Evolutionary conservation across 805 yeast species (phyloP), one percentile per base, ranked within the genome.

Genomic region (Nakazawaea ambrosiae): DNA sequence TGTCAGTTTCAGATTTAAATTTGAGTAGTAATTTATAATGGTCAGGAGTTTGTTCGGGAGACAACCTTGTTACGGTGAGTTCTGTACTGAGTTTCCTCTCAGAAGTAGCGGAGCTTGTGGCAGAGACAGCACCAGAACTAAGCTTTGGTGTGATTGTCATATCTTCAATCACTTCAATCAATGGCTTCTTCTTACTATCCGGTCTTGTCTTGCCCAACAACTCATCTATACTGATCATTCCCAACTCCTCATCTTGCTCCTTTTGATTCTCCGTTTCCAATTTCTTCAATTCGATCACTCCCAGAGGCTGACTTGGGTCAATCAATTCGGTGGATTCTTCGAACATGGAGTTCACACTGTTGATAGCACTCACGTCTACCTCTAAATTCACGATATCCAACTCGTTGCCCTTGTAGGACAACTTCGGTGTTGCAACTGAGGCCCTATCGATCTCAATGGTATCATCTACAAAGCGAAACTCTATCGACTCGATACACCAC

Each of bases 401-500:
- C 3, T 75, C 65, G 23, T 58, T 66, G 1, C 95, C 95, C 60
- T 88, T 88, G 34, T 70, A 60, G 9, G 66, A 54, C 76, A 90
- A 67, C 48, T 84, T 85, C 1, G 96, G 96, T 2, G 74, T 62
- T 3, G 75, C 53, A 33, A 76, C 63, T 26, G 54, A 53, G 36
- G 79, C 81, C 37, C 95, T 61, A 39, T 81, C 83, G 14, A 88
- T 63, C 4, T 61, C 56, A 2, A 77, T 36, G 20, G 49, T 56
- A 43, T 57, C 53, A 34, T 66, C 61, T 12, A 59, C 61, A 28
- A 39, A 42, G 19, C 69, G 50, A 41, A 78, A 60, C 53, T 86
- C 96, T 3, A 84, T 75, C 9, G 88, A 72, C 51, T 86, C 95
- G 28, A 87, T 54, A 49, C 95, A 81, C 82, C 95, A 86, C 52